Conservation (phyloP, 1,284 basidiomycete genomes). For the Rhodotorula sp. region DNA sequence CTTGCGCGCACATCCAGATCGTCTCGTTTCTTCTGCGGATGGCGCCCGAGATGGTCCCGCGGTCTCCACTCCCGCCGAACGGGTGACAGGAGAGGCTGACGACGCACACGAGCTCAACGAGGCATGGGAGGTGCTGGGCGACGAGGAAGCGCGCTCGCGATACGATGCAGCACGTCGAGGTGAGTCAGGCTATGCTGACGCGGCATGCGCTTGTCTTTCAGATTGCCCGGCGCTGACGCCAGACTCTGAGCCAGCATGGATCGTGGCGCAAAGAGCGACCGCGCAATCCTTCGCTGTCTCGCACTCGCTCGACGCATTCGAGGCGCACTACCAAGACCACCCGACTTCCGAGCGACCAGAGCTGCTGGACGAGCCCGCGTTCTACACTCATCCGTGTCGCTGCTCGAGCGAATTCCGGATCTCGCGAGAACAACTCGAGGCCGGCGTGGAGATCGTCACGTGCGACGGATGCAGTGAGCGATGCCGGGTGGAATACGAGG, state of each 20-base stretch:
- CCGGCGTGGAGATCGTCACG: slow-evolving; percentile 51
- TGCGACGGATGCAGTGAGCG: slow-evolving; percentile 54
- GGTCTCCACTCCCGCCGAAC: not conserved
- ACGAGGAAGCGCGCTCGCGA: slow-evolving; percentile 31
- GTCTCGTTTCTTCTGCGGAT: not conserved
- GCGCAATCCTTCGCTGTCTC: slow-evolving; percentile 23
- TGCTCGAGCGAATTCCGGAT: slow-evolving; percentile 51
- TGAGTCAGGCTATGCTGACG: not conserved
- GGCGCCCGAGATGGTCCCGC: not conserved
- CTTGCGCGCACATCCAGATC: slow-evolving; percentile 28
- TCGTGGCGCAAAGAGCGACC: slow-evolving; percentile 2
- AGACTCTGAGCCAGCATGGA: not conserved
- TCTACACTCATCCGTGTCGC: slow-evolving; percentile 51
- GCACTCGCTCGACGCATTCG: slow-evolving; percentile 29
- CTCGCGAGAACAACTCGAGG: slow-evolving; percentile 49
- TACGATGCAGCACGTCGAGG: slow-evolving; percentile 26
- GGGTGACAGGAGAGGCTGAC: not conserved
- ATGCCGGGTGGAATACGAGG: slow-evolving; percentile 52
- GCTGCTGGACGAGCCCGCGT: slow-evolving; percentile 41
- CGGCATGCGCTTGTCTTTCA: slow-evolving; percentile 19
- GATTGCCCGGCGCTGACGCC: no score
- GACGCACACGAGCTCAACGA: slow-evolving; percentile 45
- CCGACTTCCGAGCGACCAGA: not conserved
- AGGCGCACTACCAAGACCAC: slow-evolving; percentile 29
- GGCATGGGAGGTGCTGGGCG: slow-evolving; percentile 48